phyloP scores from a whole-genome alignment of 192 early-diverging fungal species.

The Coemansia sp. region DNA sequence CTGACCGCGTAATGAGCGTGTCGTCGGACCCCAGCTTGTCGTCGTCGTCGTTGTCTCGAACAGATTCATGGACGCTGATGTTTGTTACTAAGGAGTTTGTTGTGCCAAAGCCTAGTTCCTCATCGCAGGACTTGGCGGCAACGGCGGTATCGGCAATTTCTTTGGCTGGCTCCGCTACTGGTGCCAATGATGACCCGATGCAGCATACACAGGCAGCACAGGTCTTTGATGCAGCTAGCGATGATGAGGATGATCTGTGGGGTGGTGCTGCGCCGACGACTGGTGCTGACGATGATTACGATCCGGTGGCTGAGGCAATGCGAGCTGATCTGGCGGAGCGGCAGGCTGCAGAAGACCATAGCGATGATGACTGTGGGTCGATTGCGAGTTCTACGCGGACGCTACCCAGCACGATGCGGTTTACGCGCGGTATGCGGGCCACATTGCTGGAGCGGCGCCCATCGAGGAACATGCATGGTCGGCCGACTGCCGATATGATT shows the following conservation, averaged over 20 bases:
- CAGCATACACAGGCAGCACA: neutral
- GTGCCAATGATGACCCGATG: neutral
- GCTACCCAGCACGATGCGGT: conserved; percentile 41
- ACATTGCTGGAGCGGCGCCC: conserved; percentile 40
- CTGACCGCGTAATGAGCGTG: neutral
- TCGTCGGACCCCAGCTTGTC: neutral
- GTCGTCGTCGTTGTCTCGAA: conserved; percentile 16
- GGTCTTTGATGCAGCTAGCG: neutral
- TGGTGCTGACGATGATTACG: conserved; percentile 2
- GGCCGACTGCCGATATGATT: conserved; percentile 70
- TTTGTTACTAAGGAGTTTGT: conserved; percentile 56
- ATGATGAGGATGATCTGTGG: conserved; percentile 15
- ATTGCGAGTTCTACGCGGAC: conserved; percentile 6
- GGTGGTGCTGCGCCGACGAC: conserved; percentile 8
- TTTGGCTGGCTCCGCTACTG: neutral
- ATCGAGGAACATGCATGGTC: conserved; percentile 33
- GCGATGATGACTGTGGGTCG: conserved; percentile 12
- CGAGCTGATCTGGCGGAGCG: conserved; percentile 4
- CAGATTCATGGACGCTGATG: conserved; percentile 58
- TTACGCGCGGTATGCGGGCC: conserved; percentile 50
- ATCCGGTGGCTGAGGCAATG: conserved; percentile 2
- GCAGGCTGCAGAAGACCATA: neutral
- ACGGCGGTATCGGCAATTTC: too few species aligned
- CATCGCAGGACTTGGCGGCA: neutral
- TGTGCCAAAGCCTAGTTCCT: conserved; percentile 15